phyloP scores from a whole-genome alignment of 1,284 basidiomycete genomes.

The Ustilago sp. region DNA sequence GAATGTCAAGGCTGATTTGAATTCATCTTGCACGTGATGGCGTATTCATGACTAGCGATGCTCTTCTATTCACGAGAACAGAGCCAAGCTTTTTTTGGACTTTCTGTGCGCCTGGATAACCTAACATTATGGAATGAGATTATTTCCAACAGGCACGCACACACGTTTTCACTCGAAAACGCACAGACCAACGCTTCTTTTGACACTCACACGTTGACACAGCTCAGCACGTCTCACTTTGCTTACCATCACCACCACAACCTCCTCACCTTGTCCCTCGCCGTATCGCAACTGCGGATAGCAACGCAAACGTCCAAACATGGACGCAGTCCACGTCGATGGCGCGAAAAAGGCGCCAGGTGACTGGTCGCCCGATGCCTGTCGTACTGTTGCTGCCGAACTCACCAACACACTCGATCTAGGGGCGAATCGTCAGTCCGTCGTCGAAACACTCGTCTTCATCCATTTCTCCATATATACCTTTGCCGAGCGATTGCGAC shows the following conservation, averaged over 20 bases:
- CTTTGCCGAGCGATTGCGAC: slow-evolving; percentile 88
- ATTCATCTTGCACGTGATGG: slow-evolving; percentile 4
- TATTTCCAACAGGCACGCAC: neutral
- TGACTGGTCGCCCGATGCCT: slow-evolving; percentile 68
- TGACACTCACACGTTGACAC: too few species aligned
- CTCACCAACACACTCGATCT: slow-evolving; percentile 66
- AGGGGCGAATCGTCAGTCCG: slow-evolving; percentile 67
- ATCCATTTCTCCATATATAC: slow-evolving; percentile 91
- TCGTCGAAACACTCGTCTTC: slow-evolving; percentile 92
- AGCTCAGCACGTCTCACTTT: neutral
- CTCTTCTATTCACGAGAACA: neutral
- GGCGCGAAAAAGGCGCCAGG: slow-evolving; percentile 61
- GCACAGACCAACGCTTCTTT: slow-evolving; percentile 12
- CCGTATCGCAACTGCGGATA: neutral
- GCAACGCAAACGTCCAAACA: slow-evolving; percentile 16
- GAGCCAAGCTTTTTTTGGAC: neutral
- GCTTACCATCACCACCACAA: neutral
- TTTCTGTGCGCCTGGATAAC: neutral
- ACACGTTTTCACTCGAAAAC: neutral
- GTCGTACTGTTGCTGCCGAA: slow-evolving; percentile 66
- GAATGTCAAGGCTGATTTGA: neutral
- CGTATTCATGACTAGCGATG: neutral
- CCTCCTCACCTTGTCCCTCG: neutral
- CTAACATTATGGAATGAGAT: neutral
- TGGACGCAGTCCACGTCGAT: slow-evolving; percentile 50